These are phyloP conservation scores for Edaphochlamys debaryana DNA, from an alignment of 139 green algal species.

Conservation along the genomic window DNA sequence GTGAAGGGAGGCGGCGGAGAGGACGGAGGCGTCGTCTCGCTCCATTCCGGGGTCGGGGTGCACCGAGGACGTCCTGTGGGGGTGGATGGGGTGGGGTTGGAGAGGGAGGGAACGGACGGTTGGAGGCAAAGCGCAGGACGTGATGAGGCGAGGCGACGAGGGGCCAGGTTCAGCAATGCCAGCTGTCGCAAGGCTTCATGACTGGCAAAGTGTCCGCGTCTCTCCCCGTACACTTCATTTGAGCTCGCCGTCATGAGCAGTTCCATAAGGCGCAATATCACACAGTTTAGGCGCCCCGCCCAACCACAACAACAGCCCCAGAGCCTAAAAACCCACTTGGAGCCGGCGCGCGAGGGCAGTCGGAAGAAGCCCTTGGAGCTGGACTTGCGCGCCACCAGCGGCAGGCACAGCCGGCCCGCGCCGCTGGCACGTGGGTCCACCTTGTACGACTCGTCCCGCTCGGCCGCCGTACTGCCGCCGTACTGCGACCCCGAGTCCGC, in stretches of 20 bases:
- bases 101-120: not conserved
- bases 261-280: not conserved
- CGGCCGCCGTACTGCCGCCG: not conserved
- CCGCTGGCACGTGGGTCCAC: not conserved
- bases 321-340: not conserved
- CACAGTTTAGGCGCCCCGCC: not conserved
- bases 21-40: too few relatives aligned
- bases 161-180: too few relatives aligned
- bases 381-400: not conserved
- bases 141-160: too few relatives aligned
- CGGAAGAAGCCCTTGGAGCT: not conserved
- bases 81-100: not conserved
- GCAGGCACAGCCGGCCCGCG: not conserved
- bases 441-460: not conserved
- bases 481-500: not conserved
- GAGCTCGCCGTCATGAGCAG: too few relatives aligned
- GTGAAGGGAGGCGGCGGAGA: too few relatives aligned
- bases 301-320: not conserved
- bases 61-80: not conserved
- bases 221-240: not conserved
- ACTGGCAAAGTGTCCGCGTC: too few relatives aligned
- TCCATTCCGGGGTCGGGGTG: not conserved
- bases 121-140: not conserved
- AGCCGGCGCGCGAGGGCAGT: not conserved
- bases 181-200: too few relatives aligned